Conservation (phyloP, 1,284 basidiomycete genomes). For the Marasmius oreades region DNA sequence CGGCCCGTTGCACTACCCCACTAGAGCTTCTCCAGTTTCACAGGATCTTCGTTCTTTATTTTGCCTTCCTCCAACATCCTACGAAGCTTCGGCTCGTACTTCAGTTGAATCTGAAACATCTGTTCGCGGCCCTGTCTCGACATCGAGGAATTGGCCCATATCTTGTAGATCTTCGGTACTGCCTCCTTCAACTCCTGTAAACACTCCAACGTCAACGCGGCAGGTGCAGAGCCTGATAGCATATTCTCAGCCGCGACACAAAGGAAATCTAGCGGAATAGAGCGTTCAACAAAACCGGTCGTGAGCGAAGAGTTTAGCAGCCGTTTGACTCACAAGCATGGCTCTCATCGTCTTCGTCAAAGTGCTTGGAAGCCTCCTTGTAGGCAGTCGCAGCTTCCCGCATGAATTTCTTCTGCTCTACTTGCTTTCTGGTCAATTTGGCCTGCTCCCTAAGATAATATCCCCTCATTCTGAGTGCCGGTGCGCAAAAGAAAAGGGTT, state of each 20-base stretch:
- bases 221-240: background rate
- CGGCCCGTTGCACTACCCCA: too few species aligned
- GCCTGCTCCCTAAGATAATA: background rate
- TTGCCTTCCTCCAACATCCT: background rate
- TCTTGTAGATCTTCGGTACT: background rate
- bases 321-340: slow-evolving; percentile 20
- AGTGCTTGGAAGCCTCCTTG: slow-evolving; percentile 20
- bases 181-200: background rate
- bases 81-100: background rate
- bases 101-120: background rate
- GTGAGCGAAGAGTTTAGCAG: background rate
- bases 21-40: too few species aligned
- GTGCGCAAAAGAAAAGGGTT: background rate
- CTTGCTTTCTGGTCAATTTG: background rate
- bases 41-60: background rate
- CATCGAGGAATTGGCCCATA: background rate
- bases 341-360: slow-evolving; percentile 27
- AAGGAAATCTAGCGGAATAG: background rate
- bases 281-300: background rate
- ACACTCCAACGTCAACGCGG: background rate
- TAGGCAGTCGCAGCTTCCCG: background rate
- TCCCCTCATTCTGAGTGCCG: background rate
- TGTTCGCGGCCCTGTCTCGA: background rate
- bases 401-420: background rate
- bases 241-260: background rate